Base-by-base conservation (phyloP, 2,329 filamentous ascomycete species). In the Teratosphaeria epicoccoides region DNA sequence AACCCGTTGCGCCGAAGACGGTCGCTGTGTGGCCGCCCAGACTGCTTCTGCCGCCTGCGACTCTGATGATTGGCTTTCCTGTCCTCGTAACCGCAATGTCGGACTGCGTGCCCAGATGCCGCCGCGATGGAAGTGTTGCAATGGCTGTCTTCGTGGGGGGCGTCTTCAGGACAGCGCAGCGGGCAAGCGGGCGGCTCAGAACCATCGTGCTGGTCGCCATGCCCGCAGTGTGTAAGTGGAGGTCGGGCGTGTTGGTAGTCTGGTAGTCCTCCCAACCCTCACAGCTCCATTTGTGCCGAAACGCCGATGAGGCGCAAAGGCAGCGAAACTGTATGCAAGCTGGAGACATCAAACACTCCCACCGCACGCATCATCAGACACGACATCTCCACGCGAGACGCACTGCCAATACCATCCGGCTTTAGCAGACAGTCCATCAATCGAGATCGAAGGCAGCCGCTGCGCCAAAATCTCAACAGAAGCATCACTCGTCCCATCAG, bases 1-100 rank as follows among this genome's bases (percentile, higher is more conserved):
- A 91, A 59, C 93, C 93, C 56, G 90, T 96, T 66, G 93, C 93
- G 73, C 93, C 93, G 73, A 98, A 98, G 64, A 98, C 91, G 53
- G 93, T 98, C 56, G 87, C 91, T 57, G 90, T 96, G 74, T 97
- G 89, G 61, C 91, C 91, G 88, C 65, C 66, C 23, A 62, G 55
- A 50, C 58, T 62, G 65, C 71, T 66, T 66, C 91, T 84, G 76
- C 93, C 93, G 73, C 91, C 91, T 67, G 90, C 83, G 52, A 85
- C 77, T 66, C 89, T 85, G 67, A 97, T 75, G 64, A 97, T 90
- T 56, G 93, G 91, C 78, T 95, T 96, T 71, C 93, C 93, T 53
- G 93, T 98, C 65, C 93, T 81, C 56, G 91, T 95, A 67, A 98
- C 95, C 65, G 87, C 78, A 66, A 98, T 80, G 76, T 98, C 93